Evolutionary conservation across 768 basidiomycete species (phyloP).

Genomic region (Leccinum arenicola): DNA sequence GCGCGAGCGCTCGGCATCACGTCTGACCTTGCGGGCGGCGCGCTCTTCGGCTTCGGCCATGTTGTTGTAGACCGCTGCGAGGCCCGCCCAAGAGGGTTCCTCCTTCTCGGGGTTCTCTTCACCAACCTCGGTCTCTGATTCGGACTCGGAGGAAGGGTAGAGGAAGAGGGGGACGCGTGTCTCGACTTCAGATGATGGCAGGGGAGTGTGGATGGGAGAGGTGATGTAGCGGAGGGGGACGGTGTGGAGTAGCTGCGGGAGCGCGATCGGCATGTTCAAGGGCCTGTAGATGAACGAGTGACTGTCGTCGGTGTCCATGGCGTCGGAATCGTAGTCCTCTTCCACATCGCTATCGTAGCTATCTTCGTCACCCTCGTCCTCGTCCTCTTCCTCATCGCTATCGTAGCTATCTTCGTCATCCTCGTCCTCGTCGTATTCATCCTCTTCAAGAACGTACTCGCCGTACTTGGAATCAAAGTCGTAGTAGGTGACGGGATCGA

Average conservation of each 20-base stretch:
- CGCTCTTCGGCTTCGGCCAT: slow-evolving; percentile 4
- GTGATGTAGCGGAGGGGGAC: background rate
- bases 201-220: background rate
- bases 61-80: slow-evolving; percentile 2
- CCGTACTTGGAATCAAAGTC: background rate
- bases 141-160: background rate
- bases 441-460: background rate
- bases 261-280: background rate
- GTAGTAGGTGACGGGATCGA: background rate
- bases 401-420: background rate
- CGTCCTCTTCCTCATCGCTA: background rate
- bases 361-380: background rate
- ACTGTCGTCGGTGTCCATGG: background rate
- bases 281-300: background rate
- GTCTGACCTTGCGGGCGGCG: slow-evolving; percentile 7
- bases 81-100: background rate
- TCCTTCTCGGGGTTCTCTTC: background rate
- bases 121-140: background rate
- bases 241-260: slow-evolving; percentile 3
- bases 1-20: slow-evolving; percentile 10
- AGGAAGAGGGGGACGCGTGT: background rate
- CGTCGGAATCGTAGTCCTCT: background rate
- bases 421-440: background rate
- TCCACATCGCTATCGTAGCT: background rate
- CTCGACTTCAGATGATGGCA: background rate